Percentiles rank a stretch among this genome's conserved stretches.
Conservation (phyloP, 345 rosid genomes). For the Anacardium occidentale region DNA sequence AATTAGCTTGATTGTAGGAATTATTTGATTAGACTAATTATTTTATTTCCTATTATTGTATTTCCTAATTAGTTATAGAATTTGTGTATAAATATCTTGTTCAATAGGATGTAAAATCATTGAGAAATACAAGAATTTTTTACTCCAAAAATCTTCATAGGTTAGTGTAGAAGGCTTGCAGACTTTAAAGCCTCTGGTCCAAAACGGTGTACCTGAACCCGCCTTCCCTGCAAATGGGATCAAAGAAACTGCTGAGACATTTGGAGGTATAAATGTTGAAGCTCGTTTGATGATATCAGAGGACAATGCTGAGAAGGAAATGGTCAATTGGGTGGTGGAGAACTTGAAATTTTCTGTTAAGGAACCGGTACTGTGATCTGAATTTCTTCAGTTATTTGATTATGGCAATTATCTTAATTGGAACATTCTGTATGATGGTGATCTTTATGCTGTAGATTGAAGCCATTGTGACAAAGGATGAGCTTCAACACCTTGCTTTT, state of each 20-base stretch:
- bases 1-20: too few relatives aligned
- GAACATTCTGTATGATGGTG: conserved; percentile 10
- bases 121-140: too few relatives aligned
- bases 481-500: conserved; percentile 72
- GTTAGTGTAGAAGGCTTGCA: conserved; percentile 81
- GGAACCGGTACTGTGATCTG: conserved; percentile 66
- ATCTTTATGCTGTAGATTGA: conserved; percentile 56
- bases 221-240: conserved; percentile 51
- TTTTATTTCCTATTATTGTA: too few relatives aligned
- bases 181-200: conserved; percentile 67
- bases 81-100: too few relatives aligned
- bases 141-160: too few relatives aligned
- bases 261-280: conserved; percentile 78
- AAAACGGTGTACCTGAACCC: conserved; percentile 30
- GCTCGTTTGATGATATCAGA: conserved; percentile 55
- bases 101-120: too few relatives aligned
- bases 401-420: background rate
- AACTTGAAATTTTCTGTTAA: conserved; percentile 83
- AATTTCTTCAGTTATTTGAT: conserved; percentile 22
- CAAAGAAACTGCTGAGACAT: conserved; percentile 44
- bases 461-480: conserved; percentile 82
- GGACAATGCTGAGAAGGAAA: conserved; percentile 49
- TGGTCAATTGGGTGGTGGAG: conserved; percentile 72
- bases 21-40: too few relatives aligned
- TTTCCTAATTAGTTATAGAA: too few relatives aligned